These are phyloP conservation scores for Zygoascus biomembranicola DNA, from an alignment of 805 yeast genomes.

Conservation along the genomic window DNA sequence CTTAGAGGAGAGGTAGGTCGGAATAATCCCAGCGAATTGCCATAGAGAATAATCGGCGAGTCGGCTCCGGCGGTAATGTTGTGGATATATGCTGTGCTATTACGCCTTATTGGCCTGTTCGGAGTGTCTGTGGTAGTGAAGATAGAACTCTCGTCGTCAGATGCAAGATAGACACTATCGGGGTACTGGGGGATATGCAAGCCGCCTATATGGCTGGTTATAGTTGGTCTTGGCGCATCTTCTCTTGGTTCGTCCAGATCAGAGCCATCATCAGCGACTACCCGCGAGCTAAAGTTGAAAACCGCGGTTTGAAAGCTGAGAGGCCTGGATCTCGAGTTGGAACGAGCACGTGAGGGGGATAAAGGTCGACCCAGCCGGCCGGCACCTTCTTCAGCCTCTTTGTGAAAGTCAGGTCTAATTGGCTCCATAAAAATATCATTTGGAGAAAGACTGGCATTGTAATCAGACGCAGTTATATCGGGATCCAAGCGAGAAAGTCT, in stretches of 20 bases:
- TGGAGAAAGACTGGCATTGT: background rate
- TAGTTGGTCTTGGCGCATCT: background rate
- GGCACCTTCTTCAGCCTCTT: background rate
- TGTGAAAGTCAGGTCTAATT: background rate
- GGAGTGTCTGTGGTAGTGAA: background rate
- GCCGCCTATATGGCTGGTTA: background rate
- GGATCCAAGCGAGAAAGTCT: background rate
- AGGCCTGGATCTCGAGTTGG: background rate
- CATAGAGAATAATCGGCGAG: conserved; percentile 7
- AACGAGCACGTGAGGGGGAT: background rate
- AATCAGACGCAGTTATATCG: background rate
- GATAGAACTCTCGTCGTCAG: background rate
- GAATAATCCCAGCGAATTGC: conserved; percentile 17
- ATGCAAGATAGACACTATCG: background rate
- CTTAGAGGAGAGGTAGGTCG: conserved; percentile 11
- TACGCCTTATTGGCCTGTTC: background rate
- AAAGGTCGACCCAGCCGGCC: background rate
- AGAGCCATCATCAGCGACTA: background rate
- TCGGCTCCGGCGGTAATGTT: background rate
- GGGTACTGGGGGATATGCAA: conserved; percentile 1
- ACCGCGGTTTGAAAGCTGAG: conserved; percentile 1
- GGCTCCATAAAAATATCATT: background rate
- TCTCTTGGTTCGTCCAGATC: background rate
- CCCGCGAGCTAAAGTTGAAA: conserved; percentile 1
- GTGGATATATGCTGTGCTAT: background rate